Percentiles rank a stretch among this genome's conserved stretches.
phyloP scores from a whole-genome alignment of 2,329 filamentous ascomycete species.

The Xylaria sp. region DNA sequence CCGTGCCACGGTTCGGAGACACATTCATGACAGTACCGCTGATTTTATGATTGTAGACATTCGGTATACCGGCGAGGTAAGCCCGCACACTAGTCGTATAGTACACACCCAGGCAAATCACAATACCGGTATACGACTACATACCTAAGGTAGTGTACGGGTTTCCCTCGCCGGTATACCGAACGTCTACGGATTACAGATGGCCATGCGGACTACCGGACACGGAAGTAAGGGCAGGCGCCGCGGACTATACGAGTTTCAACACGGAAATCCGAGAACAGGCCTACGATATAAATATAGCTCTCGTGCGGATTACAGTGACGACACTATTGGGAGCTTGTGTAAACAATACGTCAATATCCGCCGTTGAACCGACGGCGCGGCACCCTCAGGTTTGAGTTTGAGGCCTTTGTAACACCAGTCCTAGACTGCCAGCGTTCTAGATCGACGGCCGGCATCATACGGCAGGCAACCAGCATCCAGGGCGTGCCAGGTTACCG shows the following conservation, averaged over 20 bases:
- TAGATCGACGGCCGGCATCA: background rate
- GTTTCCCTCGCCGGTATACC: too few species aligned
- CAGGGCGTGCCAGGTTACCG: background rate
- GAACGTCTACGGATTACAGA: too few species aligned
- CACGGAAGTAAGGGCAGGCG: too few species aligned
- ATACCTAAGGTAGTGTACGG: too few species aligned
- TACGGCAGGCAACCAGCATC: background rate
- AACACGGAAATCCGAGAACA: background rate
- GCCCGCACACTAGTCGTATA: too few species aligned
- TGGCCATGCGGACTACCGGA: too few species aligned
- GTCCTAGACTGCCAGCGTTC: background rate
- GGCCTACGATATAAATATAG: background rate
- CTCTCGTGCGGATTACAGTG: background rate
- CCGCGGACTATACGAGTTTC: too few species aligned
- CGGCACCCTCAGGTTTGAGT: background rate
- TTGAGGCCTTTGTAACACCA: background rate
- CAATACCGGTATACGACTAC: too few species aligned
- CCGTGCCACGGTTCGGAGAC: background rate
- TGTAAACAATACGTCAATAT: background rate
- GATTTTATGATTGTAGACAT: too few species aligned
- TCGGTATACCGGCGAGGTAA: too few species aligned
- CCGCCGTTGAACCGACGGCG: background rate
- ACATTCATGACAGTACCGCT: background rate
- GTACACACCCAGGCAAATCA: too few species aligned
- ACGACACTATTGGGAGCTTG: background rate